Percentiles rank a stretch among this genome's conserved stretches.
Conservation (phyloP, 1,139 yeast species). For the Taphrina communis region DNA sequence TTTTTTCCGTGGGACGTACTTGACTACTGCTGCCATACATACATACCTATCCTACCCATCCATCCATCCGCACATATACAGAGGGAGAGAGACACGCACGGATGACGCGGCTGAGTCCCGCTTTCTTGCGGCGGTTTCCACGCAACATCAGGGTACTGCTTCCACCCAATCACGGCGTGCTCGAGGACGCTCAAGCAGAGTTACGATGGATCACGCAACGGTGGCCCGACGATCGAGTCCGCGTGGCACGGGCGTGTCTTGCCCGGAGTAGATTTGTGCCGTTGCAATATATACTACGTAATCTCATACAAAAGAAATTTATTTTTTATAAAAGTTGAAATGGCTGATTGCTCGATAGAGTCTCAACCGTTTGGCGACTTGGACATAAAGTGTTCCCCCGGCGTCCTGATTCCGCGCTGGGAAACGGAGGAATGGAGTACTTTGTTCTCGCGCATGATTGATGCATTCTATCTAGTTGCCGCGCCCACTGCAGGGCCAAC, state of each 20-base stretch:
- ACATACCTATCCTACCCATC: no score
- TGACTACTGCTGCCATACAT: conserved; percentile 35
- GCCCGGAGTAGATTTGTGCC: conserved; percentile 46
- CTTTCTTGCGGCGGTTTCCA: not conserved
- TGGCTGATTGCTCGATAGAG: conserved; percentile 59
- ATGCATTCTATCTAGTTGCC: conserved; percentile 23
- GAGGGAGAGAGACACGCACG: no score
- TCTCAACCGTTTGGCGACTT: conserved; percentile 84
- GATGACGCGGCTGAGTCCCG: conserved; percentile 25
- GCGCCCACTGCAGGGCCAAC: conserved; percentile 44
- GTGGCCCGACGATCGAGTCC: not conserved
- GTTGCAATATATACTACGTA: conserved; percentile 40
- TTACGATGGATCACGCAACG: conserved; percentile 58
- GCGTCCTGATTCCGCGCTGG: conserved; percentile 88
- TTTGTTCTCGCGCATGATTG: conserved; percentile 54
- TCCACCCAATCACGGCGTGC: conserved; percentile 19
- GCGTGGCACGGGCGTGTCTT: conserved; percentile 51
- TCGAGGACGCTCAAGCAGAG: conserved; percentile 51
- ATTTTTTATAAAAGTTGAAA: no score
- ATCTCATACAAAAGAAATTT: no score
- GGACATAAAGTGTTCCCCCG: conserved; percentile 63
- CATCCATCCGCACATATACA: no score
- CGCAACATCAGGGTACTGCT: not conserved
- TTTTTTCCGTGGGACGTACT: conserved; percentile 12
- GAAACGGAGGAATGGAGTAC: conserved; percentile 93